A percentile compares a stretch with the other conserved stretches of the same genome.
Evolutionary conservation across 2,329 filamentous ascomycete genomes (phyloP).

Genomic region (Xylaria sp.): DNA sequence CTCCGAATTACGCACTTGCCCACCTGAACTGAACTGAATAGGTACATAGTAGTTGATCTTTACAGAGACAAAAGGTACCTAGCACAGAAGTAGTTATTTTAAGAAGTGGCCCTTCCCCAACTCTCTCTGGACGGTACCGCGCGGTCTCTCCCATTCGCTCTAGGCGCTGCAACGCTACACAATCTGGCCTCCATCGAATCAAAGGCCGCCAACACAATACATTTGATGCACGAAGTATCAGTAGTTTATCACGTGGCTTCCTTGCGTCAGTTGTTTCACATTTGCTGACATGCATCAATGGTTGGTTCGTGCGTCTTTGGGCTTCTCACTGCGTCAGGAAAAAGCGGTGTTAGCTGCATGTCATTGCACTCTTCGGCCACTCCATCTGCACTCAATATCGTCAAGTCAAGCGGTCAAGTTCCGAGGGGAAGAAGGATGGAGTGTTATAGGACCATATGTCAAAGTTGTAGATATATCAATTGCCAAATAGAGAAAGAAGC

Average conservation of each 20-base stretch:
- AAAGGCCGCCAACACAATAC: slow-evolving; percentile 33
- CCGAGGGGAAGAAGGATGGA: neutral
- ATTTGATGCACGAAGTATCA: slow-evolving; percentile 39
- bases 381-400: slow-evolving; percentile 10
- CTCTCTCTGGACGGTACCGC: neutral
- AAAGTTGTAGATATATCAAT: neutral
- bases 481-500: neutral
- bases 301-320: slow-evolving; percentile 32
- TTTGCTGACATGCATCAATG: slow-evolving; percentile 45
- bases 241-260: slow-evolving; percentile 43
- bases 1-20: neutral
- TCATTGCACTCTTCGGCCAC: slow-evolving; percentile 27
- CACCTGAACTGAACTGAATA: neutral
- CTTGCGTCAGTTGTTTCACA: slow-evolving; percentile 44
- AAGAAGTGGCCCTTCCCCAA: slow-evolving; percentile 3
- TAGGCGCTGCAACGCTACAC: slow-evolving; percentile 25
- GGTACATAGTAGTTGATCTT: too few species aligned
- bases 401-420: slow-evolving; percentile 7
- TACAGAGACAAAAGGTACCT: neutral
- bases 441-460: neutral
- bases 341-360: slow-evolving; percentile 38
- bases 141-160: slow-evolving; percentile 15
- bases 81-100: slow-evolving; percentile 16
- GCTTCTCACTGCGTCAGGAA: slow-evolving; percentile 26
- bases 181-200: slow-evolving; percentile 27